Evolutionary conservation across 2,329 filamentous ascomycete genomes (phyloP).

Genomic region (Ampelomyces quisqualis): DNA sequence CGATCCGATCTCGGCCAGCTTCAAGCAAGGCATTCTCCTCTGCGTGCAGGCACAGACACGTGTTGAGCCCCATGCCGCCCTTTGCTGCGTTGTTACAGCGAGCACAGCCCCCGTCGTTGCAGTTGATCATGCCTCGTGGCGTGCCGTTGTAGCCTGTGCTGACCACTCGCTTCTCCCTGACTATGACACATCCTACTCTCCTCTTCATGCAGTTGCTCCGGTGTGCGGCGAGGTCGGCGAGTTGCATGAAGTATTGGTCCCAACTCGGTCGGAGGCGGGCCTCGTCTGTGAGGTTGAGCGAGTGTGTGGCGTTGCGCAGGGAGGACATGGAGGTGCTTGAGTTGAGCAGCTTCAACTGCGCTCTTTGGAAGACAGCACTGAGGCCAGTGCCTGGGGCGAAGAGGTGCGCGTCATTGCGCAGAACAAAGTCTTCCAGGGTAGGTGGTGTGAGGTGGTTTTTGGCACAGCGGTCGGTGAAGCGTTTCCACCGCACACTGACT

Average conservation of each 20-base stretch:
- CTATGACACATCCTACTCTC: conserved; percentile 89
- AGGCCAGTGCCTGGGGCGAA: conserved; percentile 67
- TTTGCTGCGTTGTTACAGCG: conserved; percentile 78
- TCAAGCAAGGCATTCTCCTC: conserved; percentile 97
- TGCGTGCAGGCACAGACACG: conserved; percentile 94
- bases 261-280: conserved; percentile 83
- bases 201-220: conserved; percentile 98
- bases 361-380: conserved; percentile 75
- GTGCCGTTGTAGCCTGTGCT: conserved; percentile 98
- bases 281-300: conserved; percentile 74
- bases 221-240: conserved; percentile 88
- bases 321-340: conserved; percentile 69
- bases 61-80: conserved; percentile 72
- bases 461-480: conserved; percentile 65
- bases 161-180: conserved; percentile 81
- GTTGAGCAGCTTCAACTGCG: conserved; percentile 84
- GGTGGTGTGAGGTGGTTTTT: conserved; percentile 52
- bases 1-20: conserved; percentile 85
- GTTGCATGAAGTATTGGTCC: conserved; percentile 97
- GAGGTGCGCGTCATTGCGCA: conserved; percentile 70
- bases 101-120: conserved; percentile 85
- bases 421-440: conserved; percentile 59
- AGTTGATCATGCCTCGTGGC: conserved; percentile 85
- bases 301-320: conserved; percentile 70
- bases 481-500: conserved; percentile 76